Conservation (phyloP, 106 monocot genomes). For the Dioscorea dumetorum region DNA sequence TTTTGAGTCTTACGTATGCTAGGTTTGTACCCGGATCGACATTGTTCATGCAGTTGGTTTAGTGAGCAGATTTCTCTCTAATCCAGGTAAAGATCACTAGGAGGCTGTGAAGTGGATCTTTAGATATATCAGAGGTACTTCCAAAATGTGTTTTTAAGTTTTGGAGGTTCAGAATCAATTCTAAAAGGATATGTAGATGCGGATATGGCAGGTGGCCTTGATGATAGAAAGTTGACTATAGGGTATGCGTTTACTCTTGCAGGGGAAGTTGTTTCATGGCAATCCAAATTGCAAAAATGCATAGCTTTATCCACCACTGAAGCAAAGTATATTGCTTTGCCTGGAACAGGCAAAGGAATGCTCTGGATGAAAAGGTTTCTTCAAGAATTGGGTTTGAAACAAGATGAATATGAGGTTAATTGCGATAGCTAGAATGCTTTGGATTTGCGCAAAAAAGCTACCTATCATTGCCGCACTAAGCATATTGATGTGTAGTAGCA, state of each 20-base stretch:
- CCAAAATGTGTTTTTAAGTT: too few relatives aligned
- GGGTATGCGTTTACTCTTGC: slow-evolving; percentile 7
- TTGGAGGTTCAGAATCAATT: too few relatives aligned
- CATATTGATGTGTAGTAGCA: slow-evolving; percentile 16
- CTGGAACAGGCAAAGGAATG: background rate
- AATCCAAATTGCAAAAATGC: background rate
- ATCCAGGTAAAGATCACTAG: slow-evolving; percentile 4
- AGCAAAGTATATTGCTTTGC: slow-evolving; percentile 7
- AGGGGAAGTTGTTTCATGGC: background rate
- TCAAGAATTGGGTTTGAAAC: slow-evolving; percentile 3
- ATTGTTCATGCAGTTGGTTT: slow-evolving; percentile 4
- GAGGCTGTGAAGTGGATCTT: slow-evolving; percentile 5
- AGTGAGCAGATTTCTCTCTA: background rate
- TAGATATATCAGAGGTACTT: background rate
- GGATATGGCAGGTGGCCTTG: too few relatives aligned
- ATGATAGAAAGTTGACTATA: too few relatives aligned
- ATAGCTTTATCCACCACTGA: slow-evolving; percentile 1
- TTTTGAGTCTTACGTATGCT: background rate
- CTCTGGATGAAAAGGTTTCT: slow-evolving; percentile 1
- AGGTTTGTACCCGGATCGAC: background rate
- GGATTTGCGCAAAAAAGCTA: background rate
- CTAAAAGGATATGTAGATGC: too few relatives aligned
- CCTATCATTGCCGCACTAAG: background rate
- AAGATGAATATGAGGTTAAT: background rate
- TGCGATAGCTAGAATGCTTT: slow-evolving; percentile 13